Evolutionary conservation across 2,329 filamentous ascomycete genomes (phyloP).

Genomic region (Biscogniauxia mediterranea): DNA sequence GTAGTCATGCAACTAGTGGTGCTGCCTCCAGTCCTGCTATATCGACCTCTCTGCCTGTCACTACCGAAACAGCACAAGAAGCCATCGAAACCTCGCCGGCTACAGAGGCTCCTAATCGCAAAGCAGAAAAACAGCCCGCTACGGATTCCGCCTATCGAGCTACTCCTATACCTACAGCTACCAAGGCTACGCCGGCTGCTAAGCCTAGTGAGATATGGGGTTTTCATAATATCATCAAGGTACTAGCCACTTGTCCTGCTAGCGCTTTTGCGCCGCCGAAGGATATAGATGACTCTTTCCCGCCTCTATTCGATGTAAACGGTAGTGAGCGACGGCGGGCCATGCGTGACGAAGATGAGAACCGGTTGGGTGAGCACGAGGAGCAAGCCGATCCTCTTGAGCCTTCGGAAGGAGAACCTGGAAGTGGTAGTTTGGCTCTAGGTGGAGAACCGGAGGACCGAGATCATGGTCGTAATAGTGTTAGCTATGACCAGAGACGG

Average conservation of each 20-base stretch:
- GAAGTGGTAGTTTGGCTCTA: constrained; percentile 80
- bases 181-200: constrained; percentile 4
- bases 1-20: constrained; percentile 77
- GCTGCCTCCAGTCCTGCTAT: constrained; percentile 80
- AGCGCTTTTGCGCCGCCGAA: constrained; percentile 36
- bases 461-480: constrained; percentile 52
- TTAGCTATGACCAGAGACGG: constrained; percentile 56
- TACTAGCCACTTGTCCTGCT: constrained; percentile 31
- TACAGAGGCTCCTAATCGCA: constrained; percentile 26
- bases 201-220: constrained; percentile 19
- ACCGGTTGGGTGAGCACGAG: constrained; percentile 48
- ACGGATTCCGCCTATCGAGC: constrained; percentile 12
- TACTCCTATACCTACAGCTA: constrained; percentile 1
- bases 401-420: constrained; percentile 69
- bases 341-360: constrained; percentile 70
- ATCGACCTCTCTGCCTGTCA: constrained; percentile 56
- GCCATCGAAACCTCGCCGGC: constrained; percentile 36
- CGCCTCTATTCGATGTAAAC: constrained; percentile 77
- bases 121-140: constrained; percentile 28
- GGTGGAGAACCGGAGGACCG: constrained; percentile 90
- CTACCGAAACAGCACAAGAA: constrained; percentile 50
- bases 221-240: constrained; percentile 26
- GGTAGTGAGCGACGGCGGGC: constrained; percentile 80
- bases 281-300: constrained; percentile 43
- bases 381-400: constrained; percentile 45